These are phyloP conservation scores for Rhamnella rubrinervis DNA, from an alignment of 331 rosid genomes.

Conservation along the genomic window DNA sequence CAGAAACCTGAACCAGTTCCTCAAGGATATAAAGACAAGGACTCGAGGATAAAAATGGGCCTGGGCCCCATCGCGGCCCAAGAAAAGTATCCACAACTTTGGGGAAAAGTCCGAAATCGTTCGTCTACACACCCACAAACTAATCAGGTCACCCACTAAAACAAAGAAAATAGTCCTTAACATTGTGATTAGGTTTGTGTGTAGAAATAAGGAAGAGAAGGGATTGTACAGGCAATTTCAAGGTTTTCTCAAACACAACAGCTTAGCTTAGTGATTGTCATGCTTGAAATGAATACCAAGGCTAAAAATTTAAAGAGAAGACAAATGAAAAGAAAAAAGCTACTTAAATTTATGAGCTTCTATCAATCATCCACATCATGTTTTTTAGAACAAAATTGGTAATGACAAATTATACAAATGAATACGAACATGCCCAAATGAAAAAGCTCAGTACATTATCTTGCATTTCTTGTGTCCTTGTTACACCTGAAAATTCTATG, in stretches of 20 bases:
- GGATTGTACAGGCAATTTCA: neutral
- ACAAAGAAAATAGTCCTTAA: too few relatives aligned
- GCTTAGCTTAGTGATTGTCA: neutral
- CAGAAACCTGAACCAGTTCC: conserved; percentile 37
- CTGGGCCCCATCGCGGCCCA: neutral
- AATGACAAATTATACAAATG: conserved; percentile 27
- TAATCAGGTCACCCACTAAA: too few relatives aligned
- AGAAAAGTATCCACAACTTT: neutral
- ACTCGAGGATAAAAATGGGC: neutral
- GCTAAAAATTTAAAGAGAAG: neutral
- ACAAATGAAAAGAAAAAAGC: neutral
- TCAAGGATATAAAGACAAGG: conserved; percentile 27
- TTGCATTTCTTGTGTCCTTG: conserved; percentile 46
- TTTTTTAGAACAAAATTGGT: conserved; percentile 16
- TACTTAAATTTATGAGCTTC: conserved; percentile 4
- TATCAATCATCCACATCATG: conserved; percentile 10
- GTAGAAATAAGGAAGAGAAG: neutral
- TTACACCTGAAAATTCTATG: conserved; percentile 52
- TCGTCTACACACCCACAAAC: too few relatives aligned
- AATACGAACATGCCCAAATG: conserved; percentile 10
- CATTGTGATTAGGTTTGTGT: too few relatives aligned
- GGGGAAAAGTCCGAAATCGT: too few relatives aligned
- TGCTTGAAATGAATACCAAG: too few relatives aligned
- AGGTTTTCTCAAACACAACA: neutral
- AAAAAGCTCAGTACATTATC: conserved; percentile 37